Base-by-base conservation (phyloP, 2,329 filamentous ascomycete species). In the Rhynchosporium graminicola region DNA sequence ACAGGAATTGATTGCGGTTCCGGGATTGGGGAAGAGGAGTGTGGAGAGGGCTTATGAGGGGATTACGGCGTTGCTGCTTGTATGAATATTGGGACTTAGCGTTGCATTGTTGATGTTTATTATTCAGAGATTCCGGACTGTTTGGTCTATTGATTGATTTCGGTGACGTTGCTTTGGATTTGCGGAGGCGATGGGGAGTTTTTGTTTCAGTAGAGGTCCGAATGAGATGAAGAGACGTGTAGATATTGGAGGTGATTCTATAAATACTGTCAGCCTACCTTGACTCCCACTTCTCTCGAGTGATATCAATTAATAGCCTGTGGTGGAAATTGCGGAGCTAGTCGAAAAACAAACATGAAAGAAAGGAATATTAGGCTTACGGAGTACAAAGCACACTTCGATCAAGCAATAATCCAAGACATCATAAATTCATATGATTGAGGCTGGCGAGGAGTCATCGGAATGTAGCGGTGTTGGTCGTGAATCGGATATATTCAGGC, bases 1-100 rank as follows among this genome's bases (percentile, higher is more conserved):
- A 65, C 76, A 76, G 43, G 79, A 87, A 72, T 72, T 87, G 69
- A 77, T 79, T 60, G 75, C 76, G 7, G 75, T 87, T 12, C 84
- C 84, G 1, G 84, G 85, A 5, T 79, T 87, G 75, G 84, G 84
- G 1, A 81, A 79, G 12, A 77, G 80, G 51, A 80, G 81, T 2
- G 79, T 87, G 1, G 83, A 87, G 71, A 78, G 80, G 66, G 84
- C 84, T 9, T 75, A 75, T 68, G 73, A 74, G 20, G 74, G 74
- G 0, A 68, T 75, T 56, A 62, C 63, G 15, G 64, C 62, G 20
- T 59, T 71, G 46, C 65, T 71, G 46, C 65, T 71, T 62, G 67
- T 66, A 54, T 71, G 48, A 68, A 45, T 59, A 46, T 50, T 40
- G 36, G 57, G n/a, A 36, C 59, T 57, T 62, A 58, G 61, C 45